Percentiles rank a stretch among this genome's conserved stretches.
These are phyloP conservation scores for Trichomonascaceae sp. DNA, from an alignment of 1,139 yeast genomes.

Conservation along the genomic window DNA sequence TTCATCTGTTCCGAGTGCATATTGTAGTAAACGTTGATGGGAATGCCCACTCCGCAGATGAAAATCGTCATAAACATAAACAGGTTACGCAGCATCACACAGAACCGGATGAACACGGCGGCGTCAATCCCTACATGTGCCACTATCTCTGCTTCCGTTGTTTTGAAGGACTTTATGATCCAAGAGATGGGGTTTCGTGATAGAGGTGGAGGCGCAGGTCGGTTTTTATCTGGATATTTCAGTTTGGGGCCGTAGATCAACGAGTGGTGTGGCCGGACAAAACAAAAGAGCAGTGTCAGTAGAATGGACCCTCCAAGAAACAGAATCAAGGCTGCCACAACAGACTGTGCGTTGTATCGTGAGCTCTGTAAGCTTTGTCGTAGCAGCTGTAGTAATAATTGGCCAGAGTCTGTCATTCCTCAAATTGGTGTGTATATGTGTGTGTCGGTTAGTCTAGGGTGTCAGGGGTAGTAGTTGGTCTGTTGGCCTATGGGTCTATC, in stretches of 20 bases:
- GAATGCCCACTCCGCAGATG: slow-evolving; percentile 26
- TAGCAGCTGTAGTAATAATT: neutral
- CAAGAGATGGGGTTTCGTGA: slow-evolving; percentile 18
- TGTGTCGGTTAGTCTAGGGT: too few species aligned
- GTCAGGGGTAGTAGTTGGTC: too few species aligned
- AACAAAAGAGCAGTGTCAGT: slow-evolving; percentile 20
- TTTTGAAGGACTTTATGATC: slow-evolving; percentile 16
- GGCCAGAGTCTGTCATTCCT: neutral
- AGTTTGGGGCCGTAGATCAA: slow-evolving; percentile 26
- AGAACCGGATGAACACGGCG: slow-evolving; percentile 23
- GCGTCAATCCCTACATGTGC: slow-evolving; percentile 28
- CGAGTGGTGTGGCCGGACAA: slow-evolving; percentile 24
- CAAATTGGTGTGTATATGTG: neutral
- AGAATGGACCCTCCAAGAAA: slow-evolving; percentile 24
- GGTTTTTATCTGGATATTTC: slow-evolving; percentile 11
- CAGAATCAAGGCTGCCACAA: slow-evolving; percentile 24
- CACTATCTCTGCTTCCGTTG: slow-evolving; percentile 19
- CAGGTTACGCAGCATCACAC: slow-evolving; percentile 23
- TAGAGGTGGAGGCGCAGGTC: slow-evolving; percentile 11
- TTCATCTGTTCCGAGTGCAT: slow-evolving; percentile 12
- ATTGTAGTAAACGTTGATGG: slow-evolving; percentile 27
- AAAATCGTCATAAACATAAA: slow-evolving; percentile 22
- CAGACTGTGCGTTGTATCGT: slow-evolving; percentile 20
- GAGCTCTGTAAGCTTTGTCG: slow-evolving; percentile 10
- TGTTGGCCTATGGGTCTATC: too few species aligned